Percentiles rank a stretch among this genome's conserved stretches.
Conservation (phyloP, 2,329 filamentous ascomycete species). For the Bretziella fagacearum region DNA sequence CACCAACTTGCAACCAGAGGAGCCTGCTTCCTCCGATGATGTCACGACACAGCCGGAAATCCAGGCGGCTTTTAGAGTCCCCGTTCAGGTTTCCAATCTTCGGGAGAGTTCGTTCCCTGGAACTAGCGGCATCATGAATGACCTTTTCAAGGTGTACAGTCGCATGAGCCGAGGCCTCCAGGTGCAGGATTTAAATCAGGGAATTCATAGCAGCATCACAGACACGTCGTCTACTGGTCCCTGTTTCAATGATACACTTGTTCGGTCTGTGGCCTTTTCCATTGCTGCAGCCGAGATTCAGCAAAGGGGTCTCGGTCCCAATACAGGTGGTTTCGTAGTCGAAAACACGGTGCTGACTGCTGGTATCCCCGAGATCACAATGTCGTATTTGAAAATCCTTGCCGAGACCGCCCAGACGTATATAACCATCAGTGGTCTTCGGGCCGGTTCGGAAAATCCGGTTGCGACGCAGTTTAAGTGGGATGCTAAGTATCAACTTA, state of each 20-base stretch:
- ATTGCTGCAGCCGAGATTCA: conserved; percentile 83
- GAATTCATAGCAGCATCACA: conserved; percentile 19
- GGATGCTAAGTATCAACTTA: conserved; percentile 10
- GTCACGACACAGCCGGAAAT: neutral
- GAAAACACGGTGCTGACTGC: neutral
- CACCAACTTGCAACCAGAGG: neutral
- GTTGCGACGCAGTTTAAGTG: conserved; percentile 17
- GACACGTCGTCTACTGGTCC: conserved; percentile 24
- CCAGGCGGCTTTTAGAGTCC: neutral
- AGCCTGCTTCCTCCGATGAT: neutral
- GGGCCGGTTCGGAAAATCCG: conserved; percentile 22
- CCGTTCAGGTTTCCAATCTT: neutral
- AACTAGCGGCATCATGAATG: conserved; percentile 26
- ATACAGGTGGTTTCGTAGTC: neutral
- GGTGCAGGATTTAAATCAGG: conserved; percentile 34
- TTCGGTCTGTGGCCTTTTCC: conserved; percentile 58
- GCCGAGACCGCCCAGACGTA: conserved; percentile 81
- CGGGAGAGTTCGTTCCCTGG: too few species aligned
- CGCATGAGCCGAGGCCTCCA: conserved; percentile 41
- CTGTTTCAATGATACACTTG: conserved; percentile 40
- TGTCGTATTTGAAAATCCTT: conserved; percentile 77
- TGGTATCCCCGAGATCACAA: conserved; percentile 55
- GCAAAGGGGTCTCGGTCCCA: conserved; percentile 60
- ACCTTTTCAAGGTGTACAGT: conserved; percentile 43
- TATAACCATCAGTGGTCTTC: conserved; percentile 56